A percentile compares a stretch with the other conserved stretches of the same genome.
These are phyloP conservation scores for Sugiyamaella neomexicana DNA, from an alignment of 1,139 yeast species.

Conservation along the genomic window DNA sequence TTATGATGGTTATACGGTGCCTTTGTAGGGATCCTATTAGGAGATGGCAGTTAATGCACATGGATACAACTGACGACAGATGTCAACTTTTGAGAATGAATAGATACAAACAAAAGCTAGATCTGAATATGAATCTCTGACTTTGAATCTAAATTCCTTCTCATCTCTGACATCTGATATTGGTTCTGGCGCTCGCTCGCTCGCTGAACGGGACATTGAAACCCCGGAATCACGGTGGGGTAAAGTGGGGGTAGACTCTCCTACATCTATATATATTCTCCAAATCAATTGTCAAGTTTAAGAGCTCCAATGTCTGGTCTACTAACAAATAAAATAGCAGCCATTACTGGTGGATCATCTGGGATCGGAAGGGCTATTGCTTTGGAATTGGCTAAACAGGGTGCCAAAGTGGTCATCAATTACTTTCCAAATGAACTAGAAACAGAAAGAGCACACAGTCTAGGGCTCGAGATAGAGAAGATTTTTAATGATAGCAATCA, in stretches of 20 bases:
- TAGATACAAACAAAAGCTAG: too few relatives aligned
- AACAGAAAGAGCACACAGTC: constrained; percentile 32
- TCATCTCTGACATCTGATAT: too few relatives aligned
- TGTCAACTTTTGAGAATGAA: too few relatives aligned
- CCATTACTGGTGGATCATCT: constrained; percentile 46
- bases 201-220: constrained; percentile 6
- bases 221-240: constrained; percentile 5
- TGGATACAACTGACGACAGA: too few relatives aligned
- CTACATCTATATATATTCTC: background rate
- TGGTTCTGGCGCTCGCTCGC: too few relatives aligned
- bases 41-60: too few relatives aligned
- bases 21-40: too few relatives aligned
- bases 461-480: constrained; percentile 35
- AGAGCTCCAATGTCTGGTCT: constrained; percentile 14
- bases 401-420: constrained; percentile 39
- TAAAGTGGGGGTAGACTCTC: background rate
- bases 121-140: too few relatives aligned
- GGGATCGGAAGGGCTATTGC: constrained; percentile 48
- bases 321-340: constrained; percentile 25
- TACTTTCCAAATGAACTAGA: constrained; percentile 34
- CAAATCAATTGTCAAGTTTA: background rate
- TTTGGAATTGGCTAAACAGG: constrained; percentile 37
- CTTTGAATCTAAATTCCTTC: too few relatives aligned
- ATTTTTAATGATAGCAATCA: constrained; percentile 15
- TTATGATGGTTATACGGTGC: too few relatives aligned